phyloP scores from a whole-genome alignment of 495 filamentous ascomycete genomes.

The Apodospora peruviana region DNA sequence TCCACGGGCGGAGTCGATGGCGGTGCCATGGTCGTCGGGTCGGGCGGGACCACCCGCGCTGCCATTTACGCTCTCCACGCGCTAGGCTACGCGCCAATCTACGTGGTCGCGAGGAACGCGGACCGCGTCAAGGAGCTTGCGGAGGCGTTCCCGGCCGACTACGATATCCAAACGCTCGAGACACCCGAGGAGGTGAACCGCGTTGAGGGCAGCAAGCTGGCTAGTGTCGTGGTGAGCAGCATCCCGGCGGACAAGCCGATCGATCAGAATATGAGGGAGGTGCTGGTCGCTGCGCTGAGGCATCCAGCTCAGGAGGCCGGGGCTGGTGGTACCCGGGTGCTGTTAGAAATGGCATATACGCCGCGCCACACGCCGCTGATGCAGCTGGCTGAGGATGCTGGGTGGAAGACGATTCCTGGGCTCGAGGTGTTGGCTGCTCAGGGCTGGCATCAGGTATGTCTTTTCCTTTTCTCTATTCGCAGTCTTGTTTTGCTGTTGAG shows the following conservation, averaged over 20 bases:
- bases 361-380: constrained; percentile 79
- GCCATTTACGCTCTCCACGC: constrained; percentile 83
- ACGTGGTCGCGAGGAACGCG: constrained; percentile 74
- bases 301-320: constrained; percentile 38
- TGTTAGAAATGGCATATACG: constrained; percentile 97
- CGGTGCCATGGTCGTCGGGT: constrained; percentile 72
- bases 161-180: constrained; percentile 63
- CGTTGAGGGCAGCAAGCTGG: constrained; percentile 41
- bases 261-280: constrained; percentile 62
- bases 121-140: constrained; percentile 61
- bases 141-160: constrained; percentile 66
- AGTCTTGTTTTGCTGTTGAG: neutral
- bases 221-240: constrained; percentile 76
- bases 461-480: neutral
- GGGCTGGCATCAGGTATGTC: constrained; percentile 64
- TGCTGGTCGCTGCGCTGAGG: constrained; percentile 56
- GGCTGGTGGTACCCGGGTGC: constrained; percentile 45
- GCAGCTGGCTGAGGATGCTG: constrained; percentile 70
- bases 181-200: constrained; percentile 42
- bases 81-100: constrained; percentile 81
- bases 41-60: constrained; percentile 86
- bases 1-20: constrained; percentile 27
- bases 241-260: constrained; percentile 87
- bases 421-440: constrained; percentile 88
- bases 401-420: constrained; percentile 84